A percentile compares a stretch with the other conserved stretches of the same genome.
phyloP scores from a whole-genome alignment of 805 yeast species.

The Monosporozyma yasuniensis region DNA sequence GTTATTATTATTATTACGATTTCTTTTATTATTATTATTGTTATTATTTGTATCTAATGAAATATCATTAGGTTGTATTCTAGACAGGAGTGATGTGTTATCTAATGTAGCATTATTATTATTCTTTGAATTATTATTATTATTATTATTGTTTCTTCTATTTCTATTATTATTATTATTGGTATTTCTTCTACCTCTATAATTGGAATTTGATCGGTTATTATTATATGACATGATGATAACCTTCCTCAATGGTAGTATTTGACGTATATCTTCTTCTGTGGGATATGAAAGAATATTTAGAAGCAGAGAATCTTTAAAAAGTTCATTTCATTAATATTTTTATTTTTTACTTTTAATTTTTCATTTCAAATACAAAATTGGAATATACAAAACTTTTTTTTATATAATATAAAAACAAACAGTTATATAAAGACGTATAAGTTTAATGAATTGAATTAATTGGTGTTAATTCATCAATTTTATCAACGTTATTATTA shows the following conservation, averaged over 20 bases:
- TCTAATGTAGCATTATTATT: background rate
- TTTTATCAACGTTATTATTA: too few species aligned
- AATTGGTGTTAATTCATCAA: background rate
- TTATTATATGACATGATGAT: background rate
- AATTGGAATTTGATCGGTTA: background rate
- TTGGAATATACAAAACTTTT: too few species aligned
- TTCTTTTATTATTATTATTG: background rate
- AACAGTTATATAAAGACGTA: too few species aligned
- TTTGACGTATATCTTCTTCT: too few species aligned
- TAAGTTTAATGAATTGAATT: background rate
- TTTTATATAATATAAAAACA: too few species aligned
- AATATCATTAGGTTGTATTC: background rate
- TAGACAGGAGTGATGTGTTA: background rate
- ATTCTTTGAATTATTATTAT: background rate
- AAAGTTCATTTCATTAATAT: too few species aligned
- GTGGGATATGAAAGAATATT: too few species aligned
- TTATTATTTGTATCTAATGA: background rate
- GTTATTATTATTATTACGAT: background rate
- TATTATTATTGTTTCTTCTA: background rate
- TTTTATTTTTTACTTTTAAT: too few species aligned
- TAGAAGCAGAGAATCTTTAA: too few species aligned
- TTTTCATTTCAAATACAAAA: too few species aligned
- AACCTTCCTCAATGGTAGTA: too few species aligned
- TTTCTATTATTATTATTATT: background rate
- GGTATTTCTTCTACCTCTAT: background rate